Percentiles rank a stretch among this genome's conserved stretches.
Conservation (phyloP, 306 rosid genomes). For the Sesbania bispinosa region DNA sequence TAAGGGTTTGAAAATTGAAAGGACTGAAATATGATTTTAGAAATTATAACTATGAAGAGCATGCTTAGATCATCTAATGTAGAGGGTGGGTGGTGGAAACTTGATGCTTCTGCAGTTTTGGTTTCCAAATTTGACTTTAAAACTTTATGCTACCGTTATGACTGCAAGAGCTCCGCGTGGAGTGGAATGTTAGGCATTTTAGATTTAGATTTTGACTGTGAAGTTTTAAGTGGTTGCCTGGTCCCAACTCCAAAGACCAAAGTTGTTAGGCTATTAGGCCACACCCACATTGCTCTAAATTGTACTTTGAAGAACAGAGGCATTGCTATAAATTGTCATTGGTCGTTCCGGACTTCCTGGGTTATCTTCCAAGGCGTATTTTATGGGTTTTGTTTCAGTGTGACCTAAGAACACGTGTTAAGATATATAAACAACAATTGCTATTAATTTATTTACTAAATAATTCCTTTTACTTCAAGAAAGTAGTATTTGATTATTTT, state of each 20-base stretch:
- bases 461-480: background rate
- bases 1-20: background rate
- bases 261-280: slow-evolving; percentile 9
- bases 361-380: background rate
- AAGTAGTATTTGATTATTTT: background rate
- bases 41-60: background rate
- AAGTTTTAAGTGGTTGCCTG: slow-evolving; percentile 4
- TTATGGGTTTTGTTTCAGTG: background rate
- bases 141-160: background rate
- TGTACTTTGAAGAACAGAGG: background rate
- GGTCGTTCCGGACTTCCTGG: background rate
- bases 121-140: slow-evolving; percentile 19
- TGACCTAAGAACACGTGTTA: background rate
- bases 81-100: slow-evolving; percentile 1
- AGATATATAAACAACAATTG: background rate
- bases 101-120: background rate
- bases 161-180: background rate
- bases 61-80: background rate
- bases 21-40: background rate
- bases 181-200: background rate
- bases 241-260: too few species aligned
- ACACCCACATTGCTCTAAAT: background rate
- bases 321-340: background rate
- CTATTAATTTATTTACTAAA: background rate
- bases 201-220: background rate